Evolutionary conservation across 768 basidiomycete species (phyloP), one percentile per base, ranked within the genome.

Genomic region (Collybia sp.): DNA sequence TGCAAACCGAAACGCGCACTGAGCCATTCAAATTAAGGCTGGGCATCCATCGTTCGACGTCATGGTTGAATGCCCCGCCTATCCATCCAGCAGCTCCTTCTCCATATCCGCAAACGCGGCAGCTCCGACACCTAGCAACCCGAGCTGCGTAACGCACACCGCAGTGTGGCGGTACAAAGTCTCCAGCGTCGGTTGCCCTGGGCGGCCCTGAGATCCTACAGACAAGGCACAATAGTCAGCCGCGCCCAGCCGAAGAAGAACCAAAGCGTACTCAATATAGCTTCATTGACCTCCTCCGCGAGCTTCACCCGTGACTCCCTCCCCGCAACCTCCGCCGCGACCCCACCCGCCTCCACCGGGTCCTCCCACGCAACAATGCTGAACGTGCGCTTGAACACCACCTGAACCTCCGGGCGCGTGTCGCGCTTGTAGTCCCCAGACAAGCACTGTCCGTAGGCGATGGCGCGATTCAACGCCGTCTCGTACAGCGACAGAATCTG

Each of bases 71-170:
- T 25, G 25, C 25, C 25, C 25, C 25, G 25, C 25, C 25, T 25
- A 75, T 17, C 49, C 63, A 33, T 86, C 81, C 45, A 89, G 62
- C 53, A 91, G 76, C 56, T 92, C 89, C 55, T 76, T 82, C 20
- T 75, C 69, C 71, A 90, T 76, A 55, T 93, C 90, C 12, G 84
- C 86, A 60, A 88, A 90, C 13, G 87, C 88, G 25, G 91, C 91
- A 25, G 77, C 67, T 11, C 90, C 91, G 10, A 79, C 76, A 10
- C 89, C 88, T 50, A 80, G 59, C 36, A 85, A 58, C 5, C 83
- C 89, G 11, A 93, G 78, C 53, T 89, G 80, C n/a, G 72, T 66
- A 15, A 93, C 66, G 53, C 79, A 80, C 16, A 80, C 81, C 20
- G 77, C 69, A 1, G 85, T 81, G 51, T 89, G 89, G 31, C 89